phyloP scores from a whole-genome alignment of 257 asterid species.

The Cynanchum wilfordii region DNA sequence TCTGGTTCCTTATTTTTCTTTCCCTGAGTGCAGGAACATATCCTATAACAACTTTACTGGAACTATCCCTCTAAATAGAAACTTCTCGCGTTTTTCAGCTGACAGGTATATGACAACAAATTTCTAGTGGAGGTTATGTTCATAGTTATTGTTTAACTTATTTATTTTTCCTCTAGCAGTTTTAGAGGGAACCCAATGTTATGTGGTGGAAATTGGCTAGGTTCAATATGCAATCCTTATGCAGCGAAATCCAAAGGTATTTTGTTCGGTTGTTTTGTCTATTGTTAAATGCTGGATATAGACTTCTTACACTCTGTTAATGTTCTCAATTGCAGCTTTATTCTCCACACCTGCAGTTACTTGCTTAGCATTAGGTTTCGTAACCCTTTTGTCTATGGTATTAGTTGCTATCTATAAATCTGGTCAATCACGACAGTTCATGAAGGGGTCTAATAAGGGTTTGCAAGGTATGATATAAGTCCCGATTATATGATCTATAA shows the following conservation, averaged over 20 bases:
- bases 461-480: slow-evolving; percentile 35
- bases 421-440: slow-evolving; percentile 41
- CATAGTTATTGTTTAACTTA: not conserved
- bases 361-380: slow-evolving; percentile 59
- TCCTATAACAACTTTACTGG: slow-evolving; percentile 90
- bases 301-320: not conserved
- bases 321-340: slow-evolving; percentile 37
- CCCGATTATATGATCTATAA: not conserved
- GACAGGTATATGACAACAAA: slow-evolving; percentile 50
- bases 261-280: not conserved
- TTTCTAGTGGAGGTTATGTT: not conserved
- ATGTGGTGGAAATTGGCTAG: slow-evolving; percentile 93
- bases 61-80: slow-evolving; percentile 54
- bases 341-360: slow-evolving; percentile 64
- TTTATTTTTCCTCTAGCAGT: slow-evolving; percentile 32
- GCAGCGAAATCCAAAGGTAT: slow-evolving; percentile 61
- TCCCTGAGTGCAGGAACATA: slow-evolving; percentile 47
- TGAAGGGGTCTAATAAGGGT: slow-evolving; percentile 45
- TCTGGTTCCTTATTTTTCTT: slow-evolving; percentile 17
- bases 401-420: slow-evolving; percentile 75
- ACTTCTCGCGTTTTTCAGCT: slow-evolving; percentile 77
- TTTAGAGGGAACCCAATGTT: slow-evolving; percentile 71
- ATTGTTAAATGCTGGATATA: not conserved
- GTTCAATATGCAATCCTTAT: slow-evolving; percentile 72
- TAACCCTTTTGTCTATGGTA: slow-evolving; percentile 61